phyloP scores from a whole-genome alignment of 2,329 filamentous ascomycete genomes.

The Aspergillus amoenus region DNA sequence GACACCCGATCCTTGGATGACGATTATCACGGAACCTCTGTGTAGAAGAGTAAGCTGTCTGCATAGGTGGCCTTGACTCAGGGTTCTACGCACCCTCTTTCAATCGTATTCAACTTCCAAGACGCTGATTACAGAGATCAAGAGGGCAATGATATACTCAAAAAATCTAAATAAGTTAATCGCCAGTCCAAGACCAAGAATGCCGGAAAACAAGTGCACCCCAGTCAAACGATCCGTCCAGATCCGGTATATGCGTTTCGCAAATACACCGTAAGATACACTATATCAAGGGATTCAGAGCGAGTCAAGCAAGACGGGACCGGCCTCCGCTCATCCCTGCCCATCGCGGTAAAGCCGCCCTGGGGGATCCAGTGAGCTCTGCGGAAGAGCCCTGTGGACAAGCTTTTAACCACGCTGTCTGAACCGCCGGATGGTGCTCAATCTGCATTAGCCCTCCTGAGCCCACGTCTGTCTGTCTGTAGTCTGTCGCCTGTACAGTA shows the following conservation, averaged over 20 bases:
- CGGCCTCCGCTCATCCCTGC: conserved; percentile 14
- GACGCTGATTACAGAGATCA: too few species aligned
- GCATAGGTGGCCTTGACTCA: background rate
- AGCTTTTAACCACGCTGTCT: conserved; percentile 24
- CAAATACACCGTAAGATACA: background rate
- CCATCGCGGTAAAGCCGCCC: conserved; percentile 13
- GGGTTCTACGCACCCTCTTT: background rate
- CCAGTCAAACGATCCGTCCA: background rate
- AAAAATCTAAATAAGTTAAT: too few species aligned
- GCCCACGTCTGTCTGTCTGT: background rate
- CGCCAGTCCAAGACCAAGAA: background rate
- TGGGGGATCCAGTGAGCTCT: conserved; percentile 8
- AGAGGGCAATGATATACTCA: too few species aligned
- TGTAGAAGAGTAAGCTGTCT: background rate
- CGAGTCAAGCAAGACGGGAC: background rate
- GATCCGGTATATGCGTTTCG: background rate
- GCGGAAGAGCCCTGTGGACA: conserved; percentile 23
- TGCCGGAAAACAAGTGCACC: background rate
- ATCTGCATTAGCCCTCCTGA: conserved; percentile 15
- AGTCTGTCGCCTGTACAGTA: background rate
- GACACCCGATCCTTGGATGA: background rate
- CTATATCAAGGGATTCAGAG: conserved; percentile 4
- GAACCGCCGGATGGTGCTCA: conserved; percentile 6
- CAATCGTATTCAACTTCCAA: too few species aligned
- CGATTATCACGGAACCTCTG: background rate